These are phyloP conservation scores for Didymella pinodella DNA, from an alignment of 2,329 filamentous ascomycete species.

Conservation along the genomic window DNA sequence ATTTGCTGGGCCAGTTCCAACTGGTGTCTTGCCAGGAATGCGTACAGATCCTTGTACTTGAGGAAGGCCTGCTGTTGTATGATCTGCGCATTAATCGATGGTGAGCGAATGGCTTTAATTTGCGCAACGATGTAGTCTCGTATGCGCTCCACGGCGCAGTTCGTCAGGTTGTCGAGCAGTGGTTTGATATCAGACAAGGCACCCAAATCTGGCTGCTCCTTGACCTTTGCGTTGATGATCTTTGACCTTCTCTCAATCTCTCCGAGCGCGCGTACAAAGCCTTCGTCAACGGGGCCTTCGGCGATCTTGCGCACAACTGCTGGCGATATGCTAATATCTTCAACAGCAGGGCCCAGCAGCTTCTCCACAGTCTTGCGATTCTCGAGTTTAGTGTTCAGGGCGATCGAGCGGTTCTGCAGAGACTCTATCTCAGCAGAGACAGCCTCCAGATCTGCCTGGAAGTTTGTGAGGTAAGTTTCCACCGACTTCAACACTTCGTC, in stretches of 20 bases:
- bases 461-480: slow-evolving; percentile 88
- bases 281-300: slow-evolving; percentile 88
- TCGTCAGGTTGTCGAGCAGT: slow-evolving; percentile 80
- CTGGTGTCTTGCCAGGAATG: slow-evolving; percentile 84
- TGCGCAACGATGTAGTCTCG: slow-evolving; percentile 93
- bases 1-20: slow-evolving; percentile 87
- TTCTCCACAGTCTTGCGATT: slow-evolving; percentile 91
- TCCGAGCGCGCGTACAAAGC: slow-evolving; percentile 81
- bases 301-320: slow-evolving; percentile 83
- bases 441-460: slow-evolving; percentile 88
- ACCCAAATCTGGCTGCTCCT: slow-evolving; percentile 68
- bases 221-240: slow-evolving; percentile 72
- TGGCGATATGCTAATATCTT: slow-evolving; percentile 89
- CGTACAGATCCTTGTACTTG: slow-evolving; percentile 85
- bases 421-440: slow-evolving; percentile 97
- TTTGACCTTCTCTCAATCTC: slow-evolving; percentile 83
- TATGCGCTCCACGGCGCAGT: slow-evolving; percentile 92
- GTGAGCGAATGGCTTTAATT: slow-evolving; percentile 91
- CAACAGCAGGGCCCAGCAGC: slow-evolving; percentile 84
- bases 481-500: slow-evolving; percentile 94
- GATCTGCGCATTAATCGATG: slow-evolving; percentile 95
- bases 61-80: slow-evolving; percentile 94
- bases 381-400: slow-evolving; percentile 82
- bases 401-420: slow-evolving; percentile 83
- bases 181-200: slow-evolving; percentile 85